Base-by-base conservation (phyloP, 495 filamentous ascomycete species). In the Penicillium goetzii region DNA sequence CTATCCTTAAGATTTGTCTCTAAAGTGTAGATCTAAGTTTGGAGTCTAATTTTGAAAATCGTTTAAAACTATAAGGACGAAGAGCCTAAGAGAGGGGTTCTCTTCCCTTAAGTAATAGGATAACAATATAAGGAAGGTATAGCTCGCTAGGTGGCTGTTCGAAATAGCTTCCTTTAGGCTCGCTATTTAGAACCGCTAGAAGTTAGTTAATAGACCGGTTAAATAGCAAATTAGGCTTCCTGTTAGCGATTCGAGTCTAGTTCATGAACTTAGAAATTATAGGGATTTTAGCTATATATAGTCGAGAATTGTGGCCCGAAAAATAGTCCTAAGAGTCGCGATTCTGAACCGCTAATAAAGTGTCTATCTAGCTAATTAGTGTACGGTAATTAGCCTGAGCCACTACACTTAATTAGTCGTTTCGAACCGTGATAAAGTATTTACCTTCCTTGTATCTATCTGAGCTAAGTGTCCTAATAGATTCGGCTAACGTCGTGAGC, bases 11-110 rank as follows among this genome's bases (percentile, higher is more conserved):
- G 30, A 32, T 8, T 3, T 3, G 30, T 3, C 30, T 32, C 30
- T 32, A 32, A 32, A 32, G 30, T 32, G 30, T 8, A 32, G 30
- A 32, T 32, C 30, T 8, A 32, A 32, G 30, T 3, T 32, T 32
- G 30, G 30, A 32, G 30, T 32, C 8, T 8, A 3, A 3, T 83
- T 4, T 90, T 88, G 88, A 76, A 15, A 80, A 70, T 86, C 4
- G 65, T 77, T 7, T 64, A 74, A 9, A 61, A 38, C 9, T 11
- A 38, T 38, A 11, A 38, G 36, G 11, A 38, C 14, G 10, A 15
- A 15, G 36, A 15, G 14, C 14, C 36, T 12, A 38, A 11, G 5
- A 38, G 7, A 38, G 11, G 11, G 4, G 11, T 38, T 38, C 36
- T 38, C 9, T 38, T 15, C 36, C 36, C 14, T 38, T 38, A 38